phyloP scores from a whole-genome alignment of 225 moss, liverwort and hornwort species.

The Thuidium tamariscinum region DNA sequence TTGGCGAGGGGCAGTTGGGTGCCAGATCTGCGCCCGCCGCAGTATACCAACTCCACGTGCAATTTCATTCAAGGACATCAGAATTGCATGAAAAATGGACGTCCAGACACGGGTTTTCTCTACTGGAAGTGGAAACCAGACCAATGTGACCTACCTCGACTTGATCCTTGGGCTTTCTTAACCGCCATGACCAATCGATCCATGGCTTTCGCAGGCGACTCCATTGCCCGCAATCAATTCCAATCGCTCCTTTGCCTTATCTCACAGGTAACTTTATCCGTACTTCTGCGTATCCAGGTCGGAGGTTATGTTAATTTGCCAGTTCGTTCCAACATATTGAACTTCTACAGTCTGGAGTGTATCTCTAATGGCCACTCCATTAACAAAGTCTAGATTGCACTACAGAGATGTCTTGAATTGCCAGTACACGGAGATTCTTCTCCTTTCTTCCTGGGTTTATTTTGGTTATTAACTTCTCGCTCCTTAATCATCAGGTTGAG shows the following conservation, averaged over 20 bases:
- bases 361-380: not conserved
- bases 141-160: constrained; percentile 65
- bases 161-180: constrained; percentile 44
- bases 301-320: not conserved
- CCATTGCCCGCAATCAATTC: constrained; percentile 90
- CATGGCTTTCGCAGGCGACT: constrained; percentile 73
- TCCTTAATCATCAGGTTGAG: constrained; percentile 40
- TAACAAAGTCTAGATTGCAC: not conserved
- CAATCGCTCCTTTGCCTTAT: constrained; percentile 81
- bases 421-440: not conserved
- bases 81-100: constrained; percentile 76
- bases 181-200: constrained; percentile 43
- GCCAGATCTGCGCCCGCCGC: constrained; percentile 39
- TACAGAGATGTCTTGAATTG: not conserved
- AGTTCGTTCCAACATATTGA: not conserved
- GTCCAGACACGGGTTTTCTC: constrained; percentile 49
- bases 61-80: constrained; percentile 60
- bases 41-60: constrained; percentile 70
- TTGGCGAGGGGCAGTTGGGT: constrained; percentile 80
- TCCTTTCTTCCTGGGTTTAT: not conserved
- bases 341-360: not conserved
- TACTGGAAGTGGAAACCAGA: constrained; percentile 86
- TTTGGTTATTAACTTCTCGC: not conserved
- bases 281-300: not conserved
- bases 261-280: constrained; percentile 36